Base-by-base conservation (phyloP, 2,329 filamentous ascomycete species). In the Trichoderma breve region DNA sequence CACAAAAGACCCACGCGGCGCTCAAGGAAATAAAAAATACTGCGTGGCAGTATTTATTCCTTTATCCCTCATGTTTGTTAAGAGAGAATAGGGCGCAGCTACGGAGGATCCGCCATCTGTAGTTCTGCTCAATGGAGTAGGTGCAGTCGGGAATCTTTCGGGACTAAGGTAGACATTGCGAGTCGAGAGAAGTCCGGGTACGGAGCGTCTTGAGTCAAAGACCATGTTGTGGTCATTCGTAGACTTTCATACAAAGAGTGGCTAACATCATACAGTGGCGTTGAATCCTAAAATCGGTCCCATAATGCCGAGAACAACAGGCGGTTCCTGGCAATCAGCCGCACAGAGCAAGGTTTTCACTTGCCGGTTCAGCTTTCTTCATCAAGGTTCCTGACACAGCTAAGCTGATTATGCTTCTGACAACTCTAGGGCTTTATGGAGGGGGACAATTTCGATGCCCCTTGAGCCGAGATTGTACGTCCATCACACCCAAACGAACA, bases 1-100 rank as follows among this genome's bases (percentile, higher is more conserved):
- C 68, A 70, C 68, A 43, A 70, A 70, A 57, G 68, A 55, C 60
- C 65, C 68, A 70, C 60, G 60, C 32, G 24, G n/a, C 68, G 60
- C 39, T 70, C 32, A 63, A 24, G 53, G 55, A 43, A 51, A 51
- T 24, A 47, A 51, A 60, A 47, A 26, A 60, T 26, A 69, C 11
- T 15, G 55, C 36, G 26, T 4, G 21, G 14, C 65, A 60, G 55
- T 69, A 69, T 47, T 69, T 61, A 53, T 14, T 61, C 57, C 57
- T 70, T 62, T 70, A 53, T 61, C 66, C 66, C 28, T 70, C 39
- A 61, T 36, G n/a, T 28, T 32, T 69, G 47, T 47, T 69, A 61
- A 36, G 36, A 26, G 24, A 69, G 21, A 12, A 28, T 61, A 43
- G 28, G 66, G 28, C 21, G 57, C 57, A 61, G 55, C 66, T 15